A percentile compares a stretch with the other conserved stretches of the same genome.
phyloP scores from a whole-genome alignment of 352 stramenopile genomes.

The Hyaloperonospora brassicae region DNA sequence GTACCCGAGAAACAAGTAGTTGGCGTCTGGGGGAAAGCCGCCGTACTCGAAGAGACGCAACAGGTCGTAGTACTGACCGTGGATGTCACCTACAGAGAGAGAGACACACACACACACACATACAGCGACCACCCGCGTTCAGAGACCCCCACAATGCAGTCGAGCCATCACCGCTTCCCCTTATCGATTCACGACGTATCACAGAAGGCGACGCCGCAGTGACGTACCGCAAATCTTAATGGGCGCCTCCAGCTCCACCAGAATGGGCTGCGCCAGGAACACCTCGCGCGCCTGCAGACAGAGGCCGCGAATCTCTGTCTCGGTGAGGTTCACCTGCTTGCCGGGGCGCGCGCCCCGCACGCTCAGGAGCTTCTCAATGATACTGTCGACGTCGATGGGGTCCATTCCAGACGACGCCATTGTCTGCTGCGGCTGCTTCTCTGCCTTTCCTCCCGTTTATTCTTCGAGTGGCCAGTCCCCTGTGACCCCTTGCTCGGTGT shows the following conservation, averaged over 20 bases:
- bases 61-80: constrained; percentile 98
- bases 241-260: constrained; percentile 97
- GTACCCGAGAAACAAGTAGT: constrained; percentile 59
- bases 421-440: constrained; percentile 19
- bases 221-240: constrained; percentile 94
- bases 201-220: not conserved
- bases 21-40: constrained; percentile 82
- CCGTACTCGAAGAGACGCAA: constrained; percentile 93
- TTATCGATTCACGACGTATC: not conserved
- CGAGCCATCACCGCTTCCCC: not conserved
- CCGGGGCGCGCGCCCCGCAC: constrained; percentile 82
- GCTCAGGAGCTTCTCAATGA: constrained; percentile 88
- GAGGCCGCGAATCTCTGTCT: constrained; percentile 96
- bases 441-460: constrained; percentile 24
- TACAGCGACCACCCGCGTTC: not conserved
- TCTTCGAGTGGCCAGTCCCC: constrained; percentile 20
- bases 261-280: constrained; percentile 97
- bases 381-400: constrained; percentile 76
- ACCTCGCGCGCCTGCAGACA: constrained; percentile 95
- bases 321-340: constrained; percentile 90
- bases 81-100: constrained; percentile 87
- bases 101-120: not conserved
- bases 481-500: constrained; percentile 13
- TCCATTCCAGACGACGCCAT: constrained; percentile 55
- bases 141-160: not conserved